phyloP scores from a whole-genome alignment of 805 yeast genomes.

The Vanderwaltozyma polyspora region DNA sequence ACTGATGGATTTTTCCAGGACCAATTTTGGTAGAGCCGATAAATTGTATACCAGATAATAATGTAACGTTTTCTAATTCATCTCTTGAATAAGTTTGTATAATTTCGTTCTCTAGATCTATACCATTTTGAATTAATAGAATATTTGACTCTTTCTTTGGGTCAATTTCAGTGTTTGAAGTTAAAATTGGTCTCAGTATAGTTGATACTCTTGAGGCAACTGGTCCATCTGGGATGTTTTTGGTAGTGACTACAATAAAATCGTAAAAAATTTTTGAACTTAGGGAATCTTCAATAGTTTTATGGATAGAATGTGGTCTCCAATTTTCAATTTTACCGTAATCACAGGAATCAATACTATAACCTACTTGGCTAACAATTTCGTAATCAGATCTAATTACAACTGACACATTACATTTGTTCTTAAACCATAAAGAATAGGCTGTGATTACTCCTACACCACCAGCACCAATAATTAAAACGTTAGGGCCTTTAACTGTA shows the following conservation, averaged over 20 bases:
- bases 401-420: conserved; percentile 42
- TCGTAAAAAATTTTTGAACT: conserved; percentile 38
- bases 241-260: conserved; percentile 51
- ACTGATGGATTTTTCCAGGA: conserved; percentile 38
- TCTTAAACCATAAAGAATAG: conserved; percentile 41
- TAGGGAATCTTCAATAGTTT: conserved; percentile 37
- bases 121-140: conserved; percentile 56
- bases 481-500: too few relatives aligned
- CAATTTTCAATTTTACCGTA: conserved; percentile 46
- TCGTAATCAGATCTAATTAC: conserved; percentile 59
- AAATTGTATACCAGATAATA: conserved; percentile 53
- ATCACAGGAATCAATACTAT: conserved; percentile 46
- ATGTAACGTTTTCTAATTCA: conserved; percentile 12
- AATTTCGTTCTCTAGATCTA: conserved; percentile 50
- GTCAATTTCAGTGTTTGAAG: conserved; percentile 20
- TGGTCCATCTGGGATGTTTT: conserved; percentile 56
- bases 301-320: conserved; percentile 45
- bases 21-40: conserved; percentile 47
- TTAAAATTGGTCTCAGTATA: conserved; percentile 39
- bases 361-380: conserved; percentile 41
- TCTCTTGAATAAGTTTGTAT: conserved; percentile 34
- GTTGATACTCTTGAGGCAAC: conserved; percentile 35
- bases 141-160: conserved; percentile 30
- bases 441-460: conserved; percentile 81
- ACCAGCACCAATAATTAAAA: conserved; percentile 67